phyloP scores from a whole-genome alignment of 331 rosid genomes.

The Spiraea crenata region DNA sequence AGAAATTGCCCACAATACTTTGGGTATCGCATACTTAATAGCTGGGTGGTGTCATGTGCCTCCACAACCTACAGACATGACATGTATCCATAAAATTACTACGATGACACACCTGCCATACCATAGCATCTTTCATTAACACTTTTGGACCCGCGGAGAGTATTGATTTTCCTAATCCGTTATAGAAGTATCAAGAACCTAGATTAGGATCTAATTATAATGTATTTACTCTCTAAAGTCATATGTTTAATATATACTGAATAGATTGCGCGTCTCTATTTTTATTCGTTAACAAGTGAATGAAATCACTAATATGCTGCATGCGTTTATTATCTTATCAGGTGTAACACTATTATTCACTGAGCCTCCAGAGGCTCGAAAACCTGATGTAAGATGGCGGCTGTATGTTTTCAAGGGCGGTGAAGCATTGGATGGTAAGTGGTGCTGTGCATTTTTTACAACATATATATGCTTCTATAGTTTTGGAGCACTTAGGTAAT shows the following conservation, averaged over 20 bases:
- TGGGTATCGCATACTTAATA: too few relatives aligned
- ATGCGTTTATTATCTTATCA: constrained; percentile 33
- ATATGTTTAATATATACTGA: background rate
- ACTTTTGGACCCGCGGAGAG: background rate
- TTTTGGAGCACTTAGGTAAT: background rate
- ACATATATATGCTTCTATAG: background rate
- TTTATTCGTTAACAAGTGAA: background rate
- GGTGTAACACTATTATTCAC: constrained; percentile 80
- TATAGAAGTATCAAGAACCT: too few relatives aligned
- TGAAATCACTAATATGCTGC: background rate
- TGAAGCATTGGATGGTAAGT: constrained; percentile 82
- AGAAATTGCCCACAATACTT: too few relatives aligned
- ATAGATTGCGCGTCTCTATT: background rate
- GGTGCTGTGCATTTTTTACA: background rate
- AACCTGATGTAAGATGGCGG: constrained; percentile 84
- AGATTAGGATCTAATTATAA: background rate
- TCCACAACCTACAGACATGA: too few relatives aligned
- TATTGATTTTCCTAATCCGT: too few relatives aligned
- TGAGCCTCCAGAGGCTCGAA: constrained; percentile 87
- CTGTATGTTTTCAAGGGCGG: constrained; percentile 97
- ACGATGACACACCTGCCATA: background rate
- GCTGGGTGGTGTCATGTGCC: too few relatives aligned
- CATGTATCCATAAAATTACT: background rate
- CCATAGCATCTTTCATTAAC: background rate
- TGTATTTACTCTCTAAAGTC: background rate